Evolutionary conservation across 1,284 basidiomycete species (phyloP), one percentile per base, ranked within the genome.

Genomic region (Testicularia cyperi): DNA sequence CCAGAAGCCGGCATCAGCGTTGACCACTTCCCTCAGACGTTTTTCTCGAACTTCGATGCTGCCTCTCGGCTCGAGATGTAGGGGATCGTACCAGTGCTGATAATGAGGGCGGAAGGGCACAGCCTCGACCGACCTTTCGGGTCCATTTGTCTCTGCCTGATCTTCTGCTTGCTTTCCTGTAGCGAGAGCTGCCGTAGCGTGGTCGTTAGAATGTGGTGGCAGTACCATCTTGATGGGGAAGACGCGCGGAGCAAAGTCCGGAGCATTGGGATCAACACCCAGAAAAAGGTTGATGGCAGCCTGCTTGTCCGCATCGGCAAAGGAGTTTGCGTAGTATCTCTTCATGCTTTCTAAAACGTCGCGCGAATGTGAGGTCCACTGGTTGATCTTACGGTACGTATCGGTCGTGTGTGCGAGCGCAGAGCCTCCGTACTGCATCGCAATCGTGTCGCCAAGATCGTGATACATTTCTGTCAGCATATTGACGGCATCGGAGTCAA

Each of bases 391-490:
- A 30, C 92, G 85, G 72, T 98, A 98, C 0, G 91, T 97, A 75
- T 98, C 92, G 8, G 97, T 91, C 1, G 94, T 84, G 69, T 98
- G 98, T 27, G 98, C 94, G 6, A 98, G 83, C 0, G 92, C 92
- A 71, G 90, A 92, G 1, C 74, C 73, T 25, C 71, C 68, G 35
- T 75, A 72, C 75, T 99, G 95, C 68, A 97, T 81, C 0, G 95
- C 94, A 47, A 98, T 86, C 2, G 92, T 92, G 31, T 76, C 74
- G 13, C 74, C 74, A 1, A 75, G 54, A 33, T 75, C 72, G 75
- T 97, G 92, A 77, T 96, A 98, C 92, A 99, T 97, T 78, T 97
- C 92, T 0, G 92, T 98, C 63, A 99, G 77, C 84, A 98, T 92
- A 76, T 95, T 91, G 36, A 95, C 88, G 0, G 91, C 92, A 75